Evolutionary conservation across 192 early-diverging fungal species (phyloP).

Genomic region (Oehlia diaphana): DNA sequence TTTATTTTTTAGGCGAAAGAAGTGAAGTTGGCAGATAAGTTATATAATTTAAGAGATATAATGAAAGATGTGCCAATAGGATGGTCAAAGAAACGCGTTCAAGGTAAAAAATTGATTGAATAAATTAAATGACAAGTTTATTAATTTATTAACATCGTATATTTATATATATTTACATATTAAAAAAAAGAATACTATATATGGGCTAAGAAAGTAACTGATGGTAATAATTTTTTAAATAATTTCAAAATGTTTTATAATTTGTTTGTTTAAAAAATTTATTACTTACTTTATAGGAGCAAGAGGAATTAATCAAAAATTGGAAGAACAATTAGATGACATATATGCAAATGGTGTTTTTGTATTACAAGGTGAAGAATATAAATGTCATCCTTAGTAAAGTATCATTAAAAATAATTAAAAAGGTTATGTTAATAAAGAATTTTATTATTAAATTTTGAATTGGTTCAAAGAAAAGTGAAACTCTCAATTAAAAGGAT

Average conservation of each 20-base stretch:
- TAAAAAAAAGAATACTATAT: constrained; percentile 49
- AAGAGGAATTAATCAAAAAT: constrained; percentile 38
- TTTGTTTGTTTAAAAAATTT: neutral
- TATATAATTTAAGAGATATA: constrained; percentile 63
- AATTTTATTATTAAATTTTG: too few species aligned
- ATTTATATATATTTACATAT: neutral
- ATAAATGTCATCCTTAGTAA: constrained; percentile 23
- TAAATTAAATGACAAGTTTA: too few species aligned
- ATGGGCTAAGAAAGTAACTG: constrained; percentile 63
- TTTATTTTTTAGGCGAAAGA: constrained; percentile 51
- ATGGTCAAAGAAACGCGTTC: constrained; percentile 49
- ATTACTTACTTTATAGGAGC: constrained; percentile 30
- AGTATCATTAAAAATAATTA: too few species aligned
- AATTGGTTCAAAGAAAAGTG: too few species aligned
- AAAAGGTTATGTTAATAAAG: too few species aligned
- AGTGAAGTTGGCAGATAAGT: constrained; percentile 69
- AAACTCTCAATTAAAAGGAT: too few species aligned
- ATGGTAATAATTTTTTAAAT: constrained; percentile 34
- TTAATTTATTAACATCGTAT: neutral
- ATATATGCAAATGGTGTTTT: constrained; percentile 42
- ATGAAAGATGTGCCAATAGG: constrained; percentile 43
- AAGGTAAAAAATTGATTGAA: constrained; percentile 8
- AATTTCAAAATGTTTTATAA: neutral
- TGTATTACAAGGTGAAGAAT: constrained; percentile 26
- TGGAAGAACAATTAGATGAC: constrained; percentile 48